phyloP scores from a whole-genome alignment of 352 stramenopile species.

The Globisporangium spiculum region DNA sequence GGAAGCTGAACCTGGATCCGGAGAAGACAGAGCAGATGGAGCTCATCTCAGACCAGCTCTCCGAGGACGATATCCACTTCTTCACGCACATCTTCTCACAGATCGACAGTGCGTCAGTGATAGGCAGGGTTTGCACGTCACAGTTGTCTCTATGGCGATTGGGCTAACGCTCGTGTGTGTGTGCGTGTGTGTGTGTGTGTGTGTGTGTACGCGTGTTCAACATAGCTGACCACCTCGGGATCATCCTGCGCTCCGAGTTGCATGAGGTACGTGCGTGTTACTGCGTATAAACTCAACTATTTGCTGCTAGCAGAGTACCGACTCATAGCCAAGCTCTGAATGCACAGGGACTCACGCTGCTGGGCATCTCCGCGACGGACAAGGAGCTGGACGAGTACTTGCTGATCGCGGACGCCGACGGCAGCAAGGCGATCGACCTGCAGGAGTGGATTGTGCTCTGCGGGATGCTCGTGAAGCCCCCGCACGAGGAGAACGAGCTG shows the following conservation, averaged over 20 bases:
- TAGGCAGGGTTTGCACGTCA: too few relatives aligned
- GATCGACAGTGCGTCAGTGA: slow-evolving; percentile 48
- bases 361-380: slow-evolving; percentile 57
- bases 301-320: too few relatives aligned
- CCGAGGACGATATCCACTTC: slow-evolving; percentile 52
- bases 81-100: slow-evolving; percentile 71
- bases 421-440: slow-evolving; percentile 64
- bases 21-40: slow-evolving; percentile 61
- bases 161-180: neutral
- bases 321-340: too few relatives aligned
- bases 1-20: slow-evolving; percentile 60
- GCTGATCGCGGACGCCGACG: slow-evolving; percentile 57
- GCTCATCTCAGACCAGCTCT: slow-evolving; percentile 54
- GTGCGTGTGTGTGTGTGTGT: neutral
- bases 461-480: slow-evolving; percentile 52
- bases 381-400: slow-evolving; percentile 70
- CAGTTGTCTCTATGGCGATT: neutral
- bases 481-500: slow-evolving; percentile 47
- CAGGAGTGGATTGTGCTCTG: slow-evolving; percentile 71
- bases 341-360: slow-evolving; percentile 39
- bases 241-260: slow-evolving; percentile 65
- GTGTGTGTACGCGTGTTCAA: neutral
- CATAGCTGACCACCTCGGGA: slow-evolving; percentile 50
- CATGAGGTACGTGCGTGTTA: slow-evolving; percentile 32
- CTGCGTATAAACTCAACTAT: too few relatives aligned